Conservation (phyloP, 2,329 filamentous ascomycete genomes). For the Calycina herbarum region DNA sequence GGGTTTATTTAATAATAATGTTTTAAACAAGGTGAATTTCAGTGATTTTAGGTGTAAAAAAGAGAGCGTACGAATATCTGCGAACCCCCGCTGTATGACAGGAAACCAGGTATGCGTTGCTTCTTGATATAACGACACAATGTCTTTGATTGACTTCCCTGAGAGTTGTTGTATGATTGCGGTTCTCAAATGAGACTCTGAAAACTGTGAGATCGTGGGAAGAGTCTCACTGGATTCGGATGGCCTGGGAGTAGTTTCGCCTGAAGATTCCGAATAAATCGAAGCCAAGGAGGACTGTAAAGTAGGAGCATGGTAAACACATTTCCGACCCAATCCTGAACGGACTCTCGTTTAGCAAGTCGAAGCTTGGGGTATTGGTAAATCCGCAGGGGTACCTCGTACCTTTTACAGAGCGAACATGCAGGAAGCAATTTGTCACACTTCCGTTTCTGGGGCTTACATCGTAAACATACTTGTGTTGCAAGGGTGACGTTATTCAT, state of each 20-base stretch:
- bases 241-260: neutral
- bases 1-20: no score
- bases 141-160: constrained; percentile 5
- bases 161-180: neutral
- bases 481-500: constrained; percentile 26
- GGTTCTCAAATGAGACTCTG: neutral
- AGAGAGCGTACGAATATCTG: no score
- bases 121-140: neutral
- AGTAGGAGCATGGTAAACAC: neutral
- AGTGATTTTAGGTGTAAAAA: no score
- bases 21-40: no score
- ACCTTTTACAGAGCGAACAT: constrained; percentile 45
- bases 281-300: neutral
- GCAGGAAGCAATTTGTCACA: constrained; percentile 51
- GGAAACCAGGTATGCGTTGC: constrained; percentile 7
- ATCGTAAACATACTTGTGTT: constrained; percentile 45
- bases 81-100: neutral
- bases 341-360: neutral
- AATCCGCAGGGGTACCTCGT: neutral
- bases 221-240: neutral
- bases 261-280: neutral
- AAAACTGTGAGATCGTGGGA: neutral
- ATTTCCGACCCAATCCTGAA: neutral
- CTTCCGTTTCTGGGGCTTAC: constrained; percentile 51
- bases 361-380: no score